Evolutionary conservation across 1,284 basidiomycete genomes (phyloP), one percentile per base, ranked within the genome.

Genomic region (Tausonia pullulans): DNA sequence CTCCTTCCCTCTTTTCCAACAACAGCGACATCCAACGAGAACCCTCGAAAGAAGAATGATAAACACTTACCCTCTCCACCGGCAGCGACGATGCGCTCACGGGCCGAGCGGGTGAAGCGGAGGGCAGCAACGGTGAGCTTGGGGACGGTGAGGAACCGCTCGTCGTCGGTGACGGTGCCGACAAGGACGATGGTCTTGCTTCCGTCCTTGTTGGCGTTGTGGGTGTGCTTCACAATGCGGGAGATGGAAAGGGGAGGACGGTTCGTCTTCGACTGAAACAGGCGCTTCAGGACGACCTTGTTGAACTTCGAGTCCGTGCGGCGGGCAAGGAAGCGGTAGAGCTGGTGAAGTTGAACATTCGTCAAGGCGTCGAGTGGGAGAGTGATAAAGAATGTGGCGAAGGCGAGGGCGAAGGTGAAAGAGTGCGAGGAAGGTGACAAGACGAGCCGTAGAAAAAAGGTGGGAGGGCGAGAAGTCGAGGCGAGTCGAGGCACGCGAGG

Each of bases 311-410:
- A 86, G 77, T 98, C 91, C 65, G 96, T 98, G 75, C 96, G 88
- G 75, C 96, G 88, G 70, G 95, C 94, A 70, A 99, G 83, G 86
- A 98, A 99, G 74, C 95, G 92, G 84, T 98, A 99, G 71, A 98
- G 86, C 95, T 96, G 55, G 39, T 4, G 52, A 8, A 41, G 14
- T 5, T 5, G 50, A 48, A 1, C 9, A n/a, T 59, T 14, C 11
- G 48, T 11, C 48, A 2, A 27, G 40, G 11, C 27, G 6, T 27
- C 27, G 6, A 39, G 39, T 10, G 2, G 45, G 48, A 50, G 11
- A 46, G 46, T 43, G 13, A 16, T 41, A 13, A 8, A 10, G 7
- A 27, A 11, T n/a, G 55, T 13, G 40, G 14, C 3, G 11, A 43
- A n/a, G 44, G 41, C 40, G 56, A 46, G 4, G 55, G 41, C 48